Base-by-base conservation (phyloP, 805 yeast species). In the Debaryomyces castellii region DNA sequence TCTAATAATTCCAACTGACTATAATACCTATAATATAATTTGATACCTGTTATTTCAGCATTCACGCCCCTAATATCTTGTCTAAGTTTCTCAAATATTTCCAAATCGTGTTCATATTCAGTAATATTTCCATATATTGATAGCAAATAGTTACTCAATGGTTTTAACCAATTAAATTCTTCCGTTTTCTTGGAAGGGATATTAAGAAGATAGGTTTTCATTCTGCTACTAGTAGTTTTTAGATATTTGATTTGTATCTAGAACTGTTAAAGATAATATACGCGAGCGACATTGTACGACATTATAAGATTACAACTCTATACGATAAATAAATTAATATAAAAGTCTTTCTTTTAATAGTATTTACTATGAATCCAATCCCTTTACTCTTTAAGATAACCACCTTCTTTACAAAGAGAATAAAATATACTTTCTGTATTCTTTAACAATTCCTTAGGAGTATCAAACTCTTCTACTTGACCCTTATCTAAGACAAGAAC, bases 1-100 rank as follows among this genome's bases (percentile, higher is more conserved):
- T 87, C 90, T 40, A 94, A 66, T 10, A 89, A 77, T 58, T 91
- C 96, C 50, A 94, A 63, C 60, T 85, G 94, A 12, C 88, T 87
- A 58, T 83, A 89, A 63, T 92, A 92, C 44, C 78, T 77, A 59
- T 80, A 83, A 51, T 83, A 74, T 16, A 83, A 54, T 50, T 78
- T 81, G 32, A 82, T 66, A 1, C 84, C 81, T 0, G 71, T 67
- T 5, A 41, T 45, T 46, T 73, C 78, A 20, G 67, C 67, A 37
- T 63, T 62, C 61, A 66, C 64, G 10, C 85, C 85, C 22, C 78
- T 64, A 16, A 81, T 68, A 51, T 82, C 87, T 43, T 73, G 76
- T 47, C 95, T 75, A 40, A 85, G 63, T 45, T 80, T 78, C 56
- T 82, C 75, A 57, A 89, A 74, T 9, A 69, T 55, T 24, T 58